Percentiles rank a stretch among this genome's conserved stretches.
Conservation (phyloP, 192 early-diverging fungal genomes). For the Spinellus fusiger region DNA sequence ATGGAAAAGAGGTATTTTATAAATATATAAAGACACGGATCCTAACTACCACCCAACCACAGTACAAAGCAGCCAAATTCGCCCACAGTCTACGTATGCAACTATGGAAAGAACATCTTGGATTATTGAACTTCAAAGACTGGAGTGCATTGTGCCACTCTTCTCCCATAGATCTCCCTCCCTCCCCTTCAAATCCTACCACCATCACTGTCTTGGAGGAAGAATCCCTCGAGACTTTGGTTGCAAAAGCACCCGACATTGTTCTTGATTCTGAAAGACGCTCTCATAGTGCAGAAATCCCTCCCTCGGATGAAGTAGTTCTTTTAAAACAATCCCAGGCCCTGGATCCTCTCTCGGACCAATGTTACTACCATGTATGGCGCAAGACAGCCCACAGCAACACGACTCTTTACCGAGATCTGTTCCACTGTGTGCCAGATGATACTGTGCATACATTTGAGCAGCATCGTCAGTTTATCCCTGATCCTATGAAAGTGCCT, state of each 20-base stretch:
- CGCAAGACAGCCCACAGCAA: slow-evolving; percentile 54
- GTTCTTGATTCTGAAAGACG: slow-evolving; percentile 3
- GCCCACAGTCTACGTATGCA: slow-evolving; percentile 67
- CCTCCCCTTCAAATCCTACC: too few species aligned
- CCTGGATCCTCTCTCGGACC: slow-evolving; percentile 65
- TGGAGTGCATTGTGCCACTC: slow-evolving; percentile 18
- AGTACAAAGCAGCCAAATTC: slow-evolving; percentile 66
- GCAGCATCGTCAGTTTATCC: slow-evolving; percentile 42
- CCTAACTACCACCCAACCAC: neutral
- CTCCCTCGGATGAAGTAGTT: neutral
- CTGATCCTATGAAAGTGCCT: slow-evolving; percentile 36
- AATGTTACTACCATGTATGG: slow-evolving; percentile 60
- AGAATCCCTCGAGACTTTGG: neutral
- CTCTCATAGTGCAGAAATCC: neutral
- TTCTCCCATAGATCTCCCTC: neutral
- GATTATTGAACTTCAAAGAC: slow-evolving; percentile 46
- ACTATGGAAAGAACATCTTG: slow-evolving; percentile 81
- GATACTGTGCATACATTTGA: slow-evolving; percentile 60
- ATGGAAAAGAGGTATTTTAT: slow-evolving; percentile 47
- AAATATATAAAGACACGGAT: neutral
- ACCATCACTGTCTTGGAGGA: too few species aligned
- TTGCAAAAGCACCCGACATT: neutral
- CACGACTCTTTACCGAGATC: slow-evolving; percentile 60
- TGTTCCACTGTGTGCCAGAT: slow-evolving; percentile 84
- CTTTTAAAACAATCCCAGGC: slow-evolving; percentile 30